Evolutionary conservation across 306 rosid species (phyloP).

Genomic region (Comarum palustre): DNA sequence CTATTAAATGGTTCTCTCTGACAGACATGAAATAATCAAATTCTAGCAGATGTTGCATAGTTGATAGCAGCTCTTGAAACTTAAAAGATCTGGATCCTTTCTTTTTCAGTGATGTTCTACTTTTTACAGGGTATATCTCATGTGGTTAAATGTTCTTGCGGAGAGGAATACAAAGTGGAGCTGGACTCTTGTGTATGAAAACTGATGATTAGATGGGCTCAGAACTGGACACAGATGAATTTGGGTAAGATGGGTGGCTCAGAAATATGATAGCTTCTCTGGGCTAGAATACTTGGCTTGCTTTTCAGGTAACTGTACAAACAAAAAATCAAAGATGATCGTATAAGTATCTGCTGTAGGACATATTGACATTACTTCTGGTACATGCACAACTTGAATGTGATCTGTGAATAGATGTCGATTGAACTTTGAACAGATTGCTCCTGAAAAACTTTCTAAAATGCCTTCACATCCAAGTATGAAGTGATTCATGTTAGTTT

Average conservation of each 20-base stretch:
- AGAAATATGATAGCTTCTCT: constrained; percentile 7
- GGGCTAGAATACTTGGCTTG: constrained; percentile 13
- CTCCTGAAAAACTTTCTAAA: not conserved
- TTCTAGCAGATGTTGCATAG: constrained; percentile 1
- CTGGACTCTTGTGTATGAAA: constrained; percentile 31
- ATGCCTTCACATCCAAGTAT: not conserved
- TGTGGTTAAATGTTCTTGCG: constrained; percentile 72
- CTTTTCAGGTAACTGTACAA: constrained; percentile 18
- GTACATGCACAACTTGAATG: constrained; percentile 5
- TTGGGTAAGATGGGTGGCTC: constrained; percentile 3
- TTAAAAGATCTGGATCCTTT: constrained; percentile 3
- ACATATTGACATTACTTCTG: constrained; percentile 14
- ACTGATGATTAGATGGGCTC: not conserved
- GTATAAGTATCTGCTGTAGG: not conserved
- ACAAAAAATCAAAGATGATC: not conserved
- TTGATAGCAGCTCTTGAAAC: not conserved
- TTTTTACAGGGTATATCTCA: constrained; percentile 59
- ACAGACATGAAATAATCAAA: not conserved
- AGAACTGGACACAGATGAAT: constrained; percentile 18
- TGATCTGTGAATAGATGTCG: not conserved
- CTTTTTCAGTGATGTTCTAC: constrained; percentile 33
- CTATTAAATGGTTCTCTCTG: not conserved
- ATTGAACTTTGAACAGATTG: not conserved
- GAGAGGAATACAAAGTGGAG: constrained; percentile 60
- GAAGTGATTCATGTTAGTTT: not conserved